phyloP scores from a whole-genome alignment of 768 basidiomycete genomes.

The Termitomyces heimii region DNA sequence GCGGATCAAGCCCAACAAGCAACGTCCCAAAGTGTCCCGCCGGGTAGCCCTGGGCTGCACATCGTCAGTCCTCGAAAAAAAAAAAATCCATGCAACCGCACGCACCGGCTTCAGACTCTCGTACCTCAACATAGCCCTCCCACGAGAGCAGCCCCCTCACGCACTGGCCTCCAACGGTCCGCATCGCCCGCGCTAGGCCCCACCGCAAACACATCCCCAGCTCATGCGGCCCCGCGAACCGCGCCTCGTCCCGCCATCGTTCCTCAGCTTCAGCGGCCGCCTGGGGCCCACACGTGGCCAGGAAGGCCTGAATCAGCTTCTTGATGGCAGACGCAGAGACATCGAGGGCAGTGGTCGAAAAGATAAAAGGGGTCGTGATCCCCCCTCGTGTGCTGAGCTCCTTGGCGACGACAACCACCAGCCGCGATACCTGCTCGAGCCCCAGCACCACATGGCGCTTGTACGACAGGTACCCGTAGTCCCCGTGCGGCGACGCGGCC shows the following conservation, averaged over 20 bases:
- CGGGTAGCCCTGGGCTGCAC: slow-evolving; percentile 57
- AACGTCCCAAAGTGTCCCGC: slow-evolving; percentile 69
- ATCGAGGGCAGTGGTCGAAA: slow-evolving; percentile 85
- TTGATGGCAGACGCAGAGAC: slow-evolving; percentile 69
- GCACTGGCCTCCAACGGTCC: slow-evolving; percentile 63
- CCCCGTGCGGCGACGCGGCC: slow-evolving; percentile 27
- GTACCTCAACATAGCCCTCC: slow-evolving; percentile 80
- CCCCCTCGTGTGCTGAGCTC: slow-evolving; percentile 72
- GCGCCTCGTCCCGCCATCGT: slow-evolving; percentile 74
- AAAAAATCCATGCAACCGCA: slow-evolving; percentile 7
- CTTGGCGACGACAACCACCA: slow-evolving; percentile 64
- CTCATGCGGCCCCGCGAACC: slow-evolving; percentile 81
- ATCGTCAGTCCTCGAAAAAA: background rate
- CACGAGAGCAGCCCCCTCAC: slow-evolving; percentile 82
- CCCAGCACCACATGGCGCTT: slow-evolving; percentile 71
- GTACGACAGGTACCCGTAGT: slow-evolving; percentile 73
- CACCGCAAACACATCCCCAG: slow-evolving; percentile 90
- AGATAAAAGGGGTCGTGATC: slow-evolving; percentile 87
- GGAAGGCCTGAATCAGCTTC: slow-evolving; percentile 74
- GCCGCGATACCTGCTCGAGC: slow-evolving; percentile 63
- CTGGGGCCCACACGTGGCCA: slow-evolving; percentile 48
- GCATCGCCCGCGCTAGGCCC: slow-evolving; percentile 77
- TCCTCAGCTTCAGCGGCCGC: slow-evolving; percentile 37
- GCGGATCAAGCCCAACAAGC: slow-evolving; percentile 44
- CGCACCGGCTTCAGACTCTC: slow-evolving; percentile 78